phyloP scores from a whole-genome alignment of 345 rosid species.

The Populus ilicifolia region DNA sequence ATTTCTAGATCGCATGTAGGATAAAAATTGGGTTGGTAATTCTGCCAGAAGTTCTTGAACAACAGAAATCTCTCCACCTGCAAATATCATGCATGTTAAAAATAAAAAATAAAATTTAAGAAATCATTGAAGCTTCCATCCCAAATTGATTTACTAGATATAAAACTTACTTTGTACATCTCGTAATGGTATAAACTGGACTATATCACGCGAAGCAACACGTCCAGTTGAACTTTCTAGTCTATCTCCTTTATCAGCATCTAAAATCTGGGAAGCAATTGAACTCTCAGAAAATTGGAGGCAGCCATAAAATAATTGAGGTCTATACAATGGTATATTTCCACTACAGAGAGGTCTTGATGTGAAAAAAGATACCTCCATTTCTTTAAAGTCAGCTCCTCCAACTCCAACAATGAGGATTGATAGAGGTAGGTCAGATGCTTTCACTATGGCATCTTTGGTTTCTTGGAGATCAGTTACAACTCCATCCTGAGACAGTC shows the following conservation, averaged over 20 bases:
- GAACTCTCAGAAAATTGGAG: background rate
- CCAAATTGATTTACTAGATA: background rate
- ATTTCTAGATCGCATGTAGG: conserved; percentile 64
- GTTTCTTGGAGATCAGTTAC: conserved; percentile 97
- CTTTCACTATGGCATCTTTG: conserved; percentile 82
- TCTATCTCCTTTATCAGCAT: conserved; percentile 85
- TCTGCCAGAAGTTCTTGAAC: conserved; percentile 82
- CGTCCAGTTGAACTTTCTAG: conserved; percentile 82
- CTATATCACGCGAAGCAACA: conserved; percentile 87
- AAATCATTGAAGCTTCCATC: background rate
- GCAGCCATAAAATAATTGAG: background rate
- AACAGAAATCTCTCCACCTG: conserved; percentile 77
- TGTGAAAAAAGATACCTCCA: conserved; percentile 62
- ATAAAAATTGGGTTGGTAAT: conserved; percentile 76
- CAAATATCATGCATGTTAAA: conserved; percentile 15
- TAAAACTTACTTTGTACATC: conserved; percentile 64
- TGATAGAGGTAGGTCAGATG: conserved; percentile 86
- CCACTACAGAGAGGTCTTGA: background rate
- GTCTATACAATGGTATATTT: background rate
- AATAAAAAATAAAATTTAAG: background rate
- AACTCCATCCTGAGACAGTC: conserved; percentile 69
- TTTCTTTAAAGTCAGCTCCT: conserved; percentile 98
- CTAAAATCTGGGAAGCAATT: conserved; percentile 48
- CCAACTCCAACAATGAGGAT: conserved; percentile 95
- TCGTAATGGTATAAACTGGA: conserved; percentile 82